Percentiles rank a stretch among this genome's conserved stretches.
Evolutionary conservation across 2,329 filamentous ascomycete genomes (phyloP).

Genomic region (Albophoma yamanashiensis): DNA sequence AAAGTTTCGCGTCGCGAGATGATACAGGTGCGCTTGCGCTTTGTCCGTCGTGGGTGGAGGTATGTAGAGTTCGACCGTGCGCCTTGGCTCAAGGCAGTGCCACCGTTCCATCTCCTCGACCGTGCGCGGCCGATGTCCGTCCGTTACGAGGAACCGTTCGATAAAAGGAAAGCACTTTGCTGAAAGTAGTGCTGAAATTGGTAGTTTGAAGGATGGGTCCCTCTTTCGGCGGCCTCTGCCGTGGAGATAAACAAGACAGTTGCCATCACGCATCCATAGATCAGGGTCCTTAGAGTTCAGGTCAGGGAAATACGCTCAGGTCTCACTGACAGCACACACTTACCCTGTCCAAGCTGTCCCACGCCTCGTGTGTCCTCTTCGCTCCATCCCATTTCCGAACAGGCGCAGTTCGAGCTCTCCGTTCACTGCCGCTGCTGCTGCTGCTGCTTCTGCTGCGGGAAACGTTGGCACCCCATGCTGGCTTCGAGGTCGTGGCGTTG

Average conservation of each 20-base stretch:
- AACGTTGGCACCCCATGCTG: not conserved
- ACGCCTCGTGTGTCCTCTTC: slow-evolving; percentile 1
- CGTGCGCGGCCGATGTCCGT: slow-evolving; percentile 13
- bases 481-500: not conserved
- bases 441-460: not conserved
- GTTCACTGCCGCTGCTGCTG: not conserved
- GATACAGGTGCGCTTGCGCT: slow-evolving; percentile 47
- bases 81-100: slow-evolving; percentile 17
- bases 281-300: slow-evolving; percentile 54
- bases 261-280: slow-evolving; percentile 56
- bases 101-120: slow-evolving; percentile 20
- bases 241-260: slow-evolving; percentile 62
- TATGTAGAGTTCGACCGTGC: slow-evolving; percentile 54
- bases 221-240: slow-evolving; percentile 51
- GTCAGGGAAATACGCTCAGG: not conserved
- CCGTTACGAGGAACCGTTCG: slow-evolving; percentile 33
- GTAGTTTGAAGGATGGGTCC: slow-evolving; percentile 58
- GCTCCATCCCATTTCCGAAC: slow-evolving; percentile 8
- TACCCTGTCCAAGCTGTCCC: slow-evolving; percentile 5
- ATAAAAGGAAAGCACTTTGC: slow-evolving; percentile 52
- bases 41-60: slow-evolving; percentile 45
- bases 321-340: not conserved
- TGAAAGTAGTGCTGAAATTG: slow-evolving; percentile 44
- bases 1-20: slow-evolving; percentile 62
- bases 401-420: not conserved